phyloP scores from a whole-genome alignment of 306 rosid genomes.

The Quercus agrifolia region DNA sequence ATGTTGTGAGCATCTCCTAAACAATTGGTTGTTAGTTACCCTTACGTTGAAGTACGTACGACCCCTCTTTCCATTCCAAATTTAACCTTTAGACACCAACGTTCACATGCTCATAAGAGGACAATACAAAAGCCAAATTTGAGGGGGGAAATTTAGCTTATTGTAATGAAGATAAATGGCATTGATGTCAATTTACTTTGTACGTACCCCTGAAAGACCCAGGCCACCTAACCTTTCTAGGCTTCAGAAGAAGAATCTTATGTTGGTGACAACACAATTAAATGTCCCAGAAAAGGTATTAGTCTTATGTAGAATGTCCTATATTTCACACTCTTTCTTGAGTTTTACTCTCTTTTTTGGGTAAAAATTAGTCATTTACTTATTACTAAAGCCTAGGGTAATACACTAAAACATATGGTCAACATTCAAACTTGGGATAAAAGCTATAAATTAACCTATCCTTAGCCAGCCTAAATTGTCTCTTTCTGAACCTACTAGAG shows the following conservation, averaged over 20 bases:
- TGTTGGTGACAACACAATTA: constrained; percentile 14
- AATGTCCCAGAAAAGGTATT: not conserved
- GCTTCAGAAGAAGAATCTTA: not conserved
- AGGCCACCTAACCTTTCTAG: not conserved
- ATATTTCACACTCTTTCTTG: not conserved
- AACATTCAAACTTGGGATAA: too few relatives aligned
- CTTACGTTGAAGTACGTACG: not conserved
- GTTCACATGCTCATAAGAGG: constrained; percentile 7
- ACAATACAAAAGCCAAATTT: constrained; percentile 37
- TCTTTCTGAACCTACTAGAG: too few relatives aligned
- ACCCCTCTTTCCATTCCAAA: not conserved
- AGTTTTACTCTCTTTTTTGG: not conserved
- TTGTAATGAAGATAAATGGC: constrained; percentile 5
- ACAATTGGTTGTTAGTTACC: not conserved
- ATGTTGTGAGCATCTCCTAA: not conserved
- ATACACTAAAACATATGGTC: too few relatives aligned
- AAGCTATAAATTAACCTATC: not conserved
- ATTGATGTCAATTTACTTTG: constrained; percentile 17
- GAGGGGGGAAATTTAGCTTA: not conserved
- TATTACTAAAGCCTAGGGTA: not conserved
- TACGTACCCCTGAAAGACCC: not conserved
- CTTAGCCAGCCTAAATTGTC: not conserved
- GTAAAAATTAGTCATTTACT: not conserved
- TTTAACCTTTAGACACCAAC: constrained; percentile 5
- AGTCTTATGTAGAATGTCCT: not conserved